Evolutionary conservation across 768 basidiomycete species (phyloP).

Genomic region (Mycena metata): DNA sequence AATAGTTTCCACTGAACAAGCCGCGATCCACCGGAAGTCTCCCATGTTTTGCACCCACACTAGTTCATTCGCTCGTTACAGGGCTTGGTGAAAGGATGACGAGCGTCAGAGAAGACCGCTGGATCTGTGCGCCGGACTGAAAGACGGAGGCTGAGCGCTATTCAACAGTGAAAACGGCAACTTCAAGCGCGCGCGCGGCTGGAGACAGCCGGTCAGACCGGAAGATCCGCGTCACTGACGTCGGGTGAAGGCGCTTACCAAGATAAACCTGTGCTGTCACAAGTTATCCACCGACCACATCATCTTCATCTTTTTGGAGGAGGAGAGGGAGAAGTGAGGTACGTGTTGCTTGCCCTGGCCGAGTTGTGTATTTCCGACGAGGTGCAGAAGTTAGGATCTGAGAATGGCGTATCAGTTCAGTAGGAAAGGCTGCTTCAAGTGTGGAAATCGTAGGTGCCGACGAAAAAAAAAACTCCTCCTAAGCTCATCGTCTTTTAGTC

Average conservation of each 20-base stretch:
- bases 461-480: neutral
- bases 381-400: slow-evolving; percentile 55
- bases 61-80: slow-evolving; percentile 77
- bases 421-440: slow-evolving; percentile 94
- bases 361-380: slow-evolving; percentile 16
- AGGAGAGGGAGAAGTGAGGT: slow-evolving; percentile 85
- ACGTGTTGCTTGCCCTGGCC: neutral
- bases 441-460: slow-evolving; percentile 83
- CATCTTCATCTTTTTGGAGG: slow-evolving; percentile 70
- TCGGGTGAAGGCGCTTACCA: too few relatives aligned
- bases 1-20: too few relatives aligned
- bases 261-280: too few relatives aligned
- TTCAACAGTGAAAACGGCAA: too few relatives aligned
- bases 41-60: slow-evolving; percentile 64
- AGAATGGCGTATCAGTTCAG: slow-evolving; percentile 87
- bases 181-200: too few relatives aligned
- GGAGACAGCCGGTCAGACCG: too few relatives aligned
- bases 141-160: too few relatives aligned
- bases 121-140: too few relatives aligned
- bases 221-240: too few relatives aligned
- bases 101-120: slow-evolving; percentile 63
- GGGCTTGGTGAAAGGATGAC: slow-evolving; percentile 79
- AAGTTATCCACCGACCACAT: slow-evolving; percentile 42
- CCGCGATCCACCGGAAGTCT: too few relatives aligned
- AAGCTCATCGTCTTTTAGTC: slow-evolving; percentile 60